Conservation (phyloP, 129 eudicot species). For the Flaveria robusta region DNA sequence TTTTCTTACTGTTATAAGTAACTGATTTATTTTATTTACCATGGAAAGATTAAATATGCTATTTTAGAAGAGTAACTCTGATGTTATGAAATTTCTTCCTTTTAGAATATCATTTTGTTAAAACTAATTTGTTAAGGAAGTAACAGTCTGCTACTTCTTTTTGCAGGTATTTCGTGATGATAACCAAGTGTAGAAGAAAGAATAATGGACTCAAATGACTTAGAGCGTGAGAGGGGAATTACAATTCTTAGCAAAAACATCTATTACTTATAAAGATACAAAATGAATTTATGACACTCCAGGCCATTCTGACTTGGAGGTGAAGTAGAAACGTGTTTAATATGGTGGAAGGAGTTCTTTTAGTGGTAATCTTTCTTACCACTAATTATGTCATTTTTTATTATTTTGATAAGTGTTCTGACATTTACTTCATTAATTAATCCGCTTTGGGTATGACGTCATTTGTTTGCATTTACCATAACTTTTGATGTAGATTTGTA, state of each 20-base stretch:
- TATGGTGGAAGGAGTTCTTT: conserved; percentile 95
- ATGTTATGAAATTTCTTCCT: background rate
- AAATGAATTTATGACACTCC: conserved; percentile 96
- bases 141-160: background rate
- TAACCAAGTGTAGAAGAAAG: conserved; percentile 93
- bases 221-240: conserved; percentile 98
- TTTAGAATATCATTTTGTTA: background rate
- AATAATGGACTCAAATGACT: conserved; percentile 99
- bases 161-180: conserved; percentile 98
- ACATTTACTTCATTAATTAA: background rate
- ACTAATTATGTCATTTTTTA: background rate
- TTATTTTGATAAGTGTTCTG: background rate
- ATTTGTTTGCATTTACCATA: background rate
- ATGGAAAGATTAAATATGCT: background rate
- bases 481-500: background rate
- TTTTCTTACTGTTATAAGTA: background rate
- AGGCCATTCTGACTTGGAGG: conserved; percentile 99
- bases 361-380: conserved; percentile 63
- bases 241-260: conserved; percentile 94
- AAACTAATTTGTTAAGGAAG: conserved; percentile 11
- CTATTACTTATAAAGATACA: conserved; percentile 83
- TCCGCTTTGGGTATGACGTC: background rate
- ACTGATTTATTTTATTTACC: background rate
- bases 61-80: background rate
- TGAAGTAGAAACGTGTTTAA: conserved; percentile 96